These are phyloP conservation scores for Citrus hindsii DNA, from an alignment of 345 rosid species.

Conservation along the genomic window DNA sequence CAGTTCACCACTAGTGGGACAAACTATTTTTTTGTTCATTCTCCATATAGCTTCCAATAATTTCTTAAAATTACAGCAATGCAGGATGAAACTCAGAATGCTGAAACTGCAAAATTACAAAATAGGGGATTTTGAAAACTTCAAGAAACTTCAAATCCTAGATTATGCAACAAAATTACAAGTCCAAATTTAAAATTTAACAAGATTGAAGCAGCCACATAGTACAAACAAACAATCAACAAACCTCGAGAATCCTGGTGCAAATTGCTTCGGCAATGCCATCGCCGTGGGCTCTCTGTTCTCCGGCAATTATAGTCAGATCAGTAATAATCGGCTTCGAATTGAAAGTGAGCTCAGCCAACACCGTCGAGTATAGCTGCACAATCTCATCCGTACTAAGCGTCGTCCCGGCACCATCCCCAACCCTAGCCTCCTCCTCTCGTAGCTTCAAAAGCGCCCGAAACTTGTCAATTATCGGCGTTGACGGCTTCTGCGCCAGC, in stretches of 20 bases:
- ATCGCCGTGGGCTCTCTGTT: slow-evolving; percentile 64
- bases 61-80: not conserved
- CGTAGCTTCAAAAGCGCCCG: slow-evolving; percentile 64
- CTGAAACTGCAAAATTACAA: not conserved
- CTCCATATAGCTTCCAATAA: not conserved
- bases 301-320: slow-evolving; percentile 95
- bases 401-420: slow-evolving; percentile 25
- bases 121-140: not conserved
- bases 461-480: slow-evolving; percentile 60
- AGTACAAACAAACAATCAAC: not conserved
- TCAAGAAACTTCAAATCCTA: not conserved
- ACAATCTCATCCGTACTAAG: slow-evolving; percentile 58
- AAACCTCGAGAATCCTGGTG: slow-evolving; percentile 84
- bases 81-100: not conserved
- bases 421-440: slow-evolving; percentile 44
- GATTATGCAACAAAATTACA: slow-evolving; percentile 9
- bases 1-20: not conserved
- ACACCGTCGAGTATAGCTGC: slow-evolving; percentile 58
- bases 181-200: slow-evolving; percentile 3
- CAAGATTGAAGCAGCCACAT: not conserved
- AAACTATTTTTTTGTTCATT: not conserved
- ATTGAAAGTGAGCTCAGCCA: slow-evolving; percentile 80
- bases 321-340: slow-evolving; percentile 97
- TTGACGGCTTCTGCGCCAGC: slow-evolving; percentile 54
- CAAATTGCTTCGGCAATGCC: slow-evolving; percentile 92